Conservation (phyloP, 164 flowering plant genomes). For the Nelumbo lutea region DNA sequence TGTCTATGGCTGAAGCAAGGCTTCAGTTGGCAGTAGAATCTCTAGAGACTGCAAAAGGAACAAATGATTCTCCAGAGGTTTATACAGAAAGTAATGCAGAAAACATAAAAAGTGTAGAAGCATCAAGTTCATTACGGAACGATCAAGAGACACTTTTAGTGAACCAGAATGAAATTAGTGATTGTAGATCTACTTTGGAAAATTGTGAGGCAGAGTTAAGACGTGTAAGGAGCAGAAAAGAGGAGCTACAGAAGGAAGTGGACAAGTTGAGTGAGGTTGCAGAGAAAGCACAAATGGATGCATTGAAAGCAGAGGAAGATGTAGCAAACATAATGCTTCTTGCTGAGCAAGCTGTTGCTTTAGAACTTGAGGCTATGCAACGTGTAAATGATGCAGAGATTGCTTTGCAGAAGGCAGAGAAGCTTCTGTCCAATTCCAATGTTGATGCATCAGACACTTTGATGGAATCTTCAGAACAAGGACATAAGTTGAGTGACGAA, state of each 20-base stretch:
- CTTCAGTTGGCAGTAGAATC: constrained; percentile 60
- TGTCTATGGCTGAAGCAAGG: constrained; percentile 90
- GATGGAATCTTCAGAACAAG: constrained; percentile 18
- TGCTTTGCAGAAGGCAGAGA: constrained; percentile 74
- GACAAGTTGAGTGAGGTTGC: constrained; percentile 67
- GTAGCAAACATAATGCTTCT: constrained; percentile 89
- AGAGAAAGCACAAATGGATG: constrained; percentile 58
- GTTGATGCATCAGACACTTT: constrained; percentile 33
- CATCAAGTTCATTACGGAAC: constrained; percentile 12
- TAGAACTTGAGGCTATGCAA: constrained; percentile 82
- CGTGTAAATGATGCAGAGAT: constrained; percentile 91
- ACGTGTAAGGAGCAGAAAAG: constrained; percentile 57
- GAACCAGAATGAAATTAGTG: constrained; percentile 57
- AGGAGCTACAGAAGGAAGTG: constrained; percentile 73
- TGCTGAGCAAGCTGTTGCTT: constrained; percentile 97
- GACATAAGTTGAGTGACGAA: constrained; percentile 28
- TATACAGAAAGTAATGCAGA: constrained; percentile 26
- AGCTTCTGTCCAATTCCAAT: constrained; percentile 30
- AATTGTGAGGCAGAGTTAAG: constrained; percentile 59
- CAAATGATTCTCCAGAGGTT: constrained; percentile 20
- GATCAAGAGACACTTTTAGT: constrained; percentile 41
- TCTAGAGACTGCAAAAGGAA: constrained; percentile 29
- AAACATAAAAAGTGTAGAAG: constrained; percentile 19
- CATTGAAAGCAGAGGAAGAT: constrained; percentile 89
- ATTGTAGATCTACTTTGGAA: constrained; percentile 41